These are phyloP conservation scores for Verticillium albo-atrum DNA, from an alignment of 2,329 filamentous ascomycete genomes.

Conservation along the genomic window DNA sequence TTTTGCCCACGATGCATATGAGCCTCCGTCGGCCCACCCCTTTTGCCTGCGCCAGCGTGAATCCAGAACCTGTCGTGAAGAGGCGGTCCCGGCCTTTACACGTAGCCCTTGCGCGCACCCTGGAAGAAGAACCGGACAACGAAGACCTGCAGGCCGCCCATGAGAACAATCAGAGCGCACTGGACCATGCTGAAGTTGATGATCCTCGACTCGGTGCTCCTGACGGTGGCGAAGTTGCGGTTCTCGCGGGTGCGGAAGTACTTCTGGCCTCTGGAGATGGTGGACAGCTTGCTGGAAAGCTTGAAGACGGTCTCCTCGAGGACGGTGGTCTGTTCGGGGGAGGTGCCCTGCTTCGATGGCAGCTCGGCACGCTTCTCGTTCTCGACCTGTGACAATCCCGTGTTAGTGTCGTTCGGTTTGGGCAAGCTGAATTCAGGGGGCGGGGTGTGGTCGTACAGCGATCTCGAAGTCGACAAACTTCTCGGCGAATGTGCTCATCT, in stretches of 20 bases:
- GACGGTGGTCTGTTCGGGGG: conserved; percentile 80
- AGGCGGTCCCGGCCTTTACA: conserved; percentile 31
- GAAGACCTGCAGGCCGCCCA: conserved; percentile 96
- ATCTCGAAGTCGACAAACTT: conserved; percentile 99
- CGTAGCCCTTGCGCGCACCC: conserved; percentile 68
- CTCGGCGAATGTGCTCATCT: conserved; percentile 96
- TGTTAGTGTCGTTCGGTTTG: background rate
- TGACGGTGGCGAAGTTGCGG: conserved; percentile 95
- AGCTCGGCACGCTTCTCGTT: conserved; percentile 80
- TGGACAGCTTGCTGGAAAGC: conserved; percentile 86
- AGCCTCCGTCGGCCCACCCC: background rate
- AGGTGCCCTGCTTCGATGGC: conserved; percentile 82
- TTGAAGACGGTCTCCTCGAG: conserved; percentile 96
- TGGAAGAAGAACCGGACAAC: conserved; percentile 99
- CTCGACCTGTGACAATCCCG: conserved; percentile 64
- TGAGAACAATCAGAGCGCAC: conserved; percentile 83
- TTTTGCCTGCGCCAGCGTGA: background rate
- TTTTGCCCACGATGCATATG: background rate
- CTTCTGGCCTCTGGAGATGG: conserved; percentile 94
- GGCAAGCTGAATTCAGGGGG: conserved; percentile 5
- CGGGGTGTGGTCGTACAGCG: conserved; percentile 56
- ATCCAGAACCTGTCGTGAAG: background rate
- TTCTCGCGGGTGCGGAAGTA: conserved; percentile 99
- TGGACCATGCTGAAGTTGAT: conserved; percentile 97
- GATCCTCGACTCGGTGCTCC: conserved; percentile 91